A percentile compares a stretch with the other conserved stretches of the same genome.
Conservation (phyloP, 2,329 filamentous ascomycete genomes). For the Talaromyces piceae region DNA sequence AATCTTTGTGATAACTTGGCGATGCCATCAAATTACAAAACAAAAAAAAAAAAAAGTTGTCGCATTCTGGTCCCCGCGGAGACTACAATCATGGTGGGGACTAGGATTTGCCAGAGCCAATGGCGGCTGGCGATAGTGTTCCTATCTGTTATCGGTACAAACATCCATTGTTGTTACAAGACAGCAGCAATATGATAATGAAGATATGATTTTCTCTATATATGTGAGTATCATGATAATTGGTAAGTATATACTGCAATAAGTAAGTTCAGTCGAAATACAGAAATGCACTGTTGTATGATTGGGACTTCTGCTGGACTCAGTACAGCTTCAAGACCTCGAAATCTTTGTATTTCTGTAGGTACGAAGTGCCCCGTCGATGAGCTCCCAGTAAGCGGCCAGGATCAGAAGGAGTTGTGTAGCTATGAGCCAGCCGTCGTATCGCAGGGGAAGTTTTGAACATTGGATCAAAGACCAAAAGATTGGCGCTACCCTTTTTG, state of each 20-base stretch:
- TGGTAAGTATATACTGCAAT: too few relatives aligned
- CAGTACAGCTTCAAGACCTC: slow-evolving; percentile 62
- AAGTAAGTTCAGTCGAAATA: too few relatives aligned
- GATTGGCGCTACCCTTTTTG: slow-evolving; percentile 54
- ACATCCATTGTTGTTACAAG: too few relatives aligned
- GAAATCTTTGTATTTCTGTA: slow-evolving; percentile 66
- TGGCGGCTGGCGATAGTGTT: background rate
- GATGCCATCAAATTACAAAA: too few relatives aligned
- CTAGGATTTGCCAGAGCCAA: background rate
- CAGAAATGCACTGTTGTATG: too few relatives aligned
- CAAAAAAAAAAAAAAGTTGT: background rate
- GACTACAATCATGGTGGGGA: background rate
- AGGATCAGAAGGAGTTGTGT: slow-evolving; percentile 37
- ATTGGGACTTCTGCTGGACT: too few relatives aligned
- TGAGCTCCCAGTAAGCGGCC: slow-evolving; percentile 61
- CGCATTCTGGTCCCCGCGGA: background rate
- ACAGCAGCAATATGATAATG: too few relatives aligned
- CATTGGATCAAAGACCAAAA: slow-evolving; percentile 85
- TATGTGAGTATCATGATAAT: too few relatives aligned
- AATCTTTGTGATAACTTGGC: too few relatives aligned
- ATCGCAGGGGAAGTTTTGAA: slow-evolving; percentile 63
- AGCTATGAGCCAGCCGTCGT: slow-evolving; percentile 48
- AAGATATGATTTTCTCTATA: too few relatives aligned
- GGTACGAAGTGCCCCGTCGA: slow-evolving; percentile 59
- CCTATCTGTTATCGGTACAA: too few relatives aligned